Evolutionary conservation across 164 flowering plant genomes (phyloP).

Genomic region (Cinnamomum micranthum): DNA sequence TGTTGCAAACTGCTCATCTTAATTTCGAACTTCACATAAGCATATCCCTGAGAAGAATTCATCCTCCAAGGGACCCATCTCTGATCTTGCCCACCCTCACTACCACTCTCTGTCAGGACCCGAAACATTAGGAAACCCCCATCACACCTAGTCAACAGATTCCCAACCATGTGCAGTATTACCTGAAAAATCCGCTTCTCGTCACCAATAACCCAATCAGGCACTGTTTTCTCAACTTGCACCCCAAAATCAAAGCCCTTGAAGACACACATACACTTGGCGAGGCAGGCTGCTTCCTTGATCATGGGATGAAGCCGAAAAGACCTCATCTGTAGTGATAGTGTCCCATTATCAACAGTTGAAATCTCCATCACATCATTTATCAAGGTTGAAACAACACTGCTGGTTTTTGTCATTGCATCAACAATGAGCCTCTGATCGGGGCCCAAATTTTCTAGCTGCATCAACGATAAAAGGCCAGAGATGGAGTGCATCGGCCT

Average conservation of each 20-base stretch:
- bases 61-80: constrained; percentile 66
- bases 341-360: constrained; percentile 49
- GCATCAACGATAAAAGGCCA: constrained; percentile 79
- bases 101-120: constrained; percentile 38
- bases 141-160: constrained; percentile 43
- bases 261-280: constrained; percentile 66
- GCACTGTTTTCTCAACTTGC: constrained; percentile 54
- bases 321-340: constrained; percentile 51
- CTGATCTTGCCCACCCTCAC: constrained; percentile 49
- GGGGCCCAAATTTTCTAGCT: constrained; percentile 44
- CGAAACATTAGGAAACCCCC: constrained; percentile 41
- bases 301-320: constrained; percentile 64
- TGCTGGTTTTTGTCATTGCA: constrained; percentile 62
- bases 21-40: constrained; percentile 60
- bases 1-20: constrained; percentile 28
- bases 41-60: constrained; percentile 48
- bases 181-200: constrained; percentile 90
- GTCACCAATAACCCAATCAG: constrained; percentile 72
- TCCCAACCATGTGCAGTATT: constrained; percentile 86
- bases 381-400: constrained; percentile 70
- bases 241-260: constrained; percentile 50
- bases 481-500: constrained; percentile 88
- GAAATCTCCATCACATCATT: constrained; percentile 78
- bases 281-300: constrained; percentile 75
- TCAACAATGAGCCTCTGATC: constrained; percentile 61